A percentile compares a stretch with the other conserved stretches of the same genome.
These are phyloP conservation scores for Hanseniaspora singularis DNA, from an alignment of 805 yeast species.

Conservation along the genomic window DNA sequence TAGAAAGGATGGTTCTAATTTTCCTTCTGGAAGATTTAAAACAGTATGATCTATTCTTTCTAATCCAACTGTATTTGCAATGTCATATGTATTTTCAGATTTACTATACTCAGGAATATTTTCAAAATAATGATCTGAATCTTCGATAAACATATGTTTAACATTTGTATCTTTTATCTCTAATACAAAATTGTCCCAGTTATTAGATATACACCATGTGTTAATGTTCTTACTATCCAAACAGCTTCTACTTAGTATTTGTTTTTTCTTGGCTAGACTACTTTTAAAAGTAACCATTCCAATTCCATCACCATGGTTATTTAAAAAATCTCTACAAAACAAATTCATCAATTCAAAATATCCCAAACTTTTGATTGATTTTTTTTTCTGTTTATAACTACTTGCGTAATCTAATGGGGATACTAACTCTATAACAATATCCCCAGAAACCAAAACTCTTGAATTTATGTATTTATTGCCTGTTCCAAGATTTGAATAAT, in stretches of 20 bases:
- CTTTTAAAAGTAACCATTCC: constrained; percentile 54
- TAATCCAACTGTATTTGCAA: background rate
- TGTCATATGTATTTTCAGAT: background rate
- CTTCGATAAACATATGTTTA: background rate
- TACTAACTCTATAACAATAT: constrained; percentile 38
- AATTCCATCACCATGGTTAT: constrained; percentile 67
- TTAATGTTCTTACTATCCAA: constrained; percentile 41
- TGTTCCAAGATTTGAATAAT: constrained; percentile 57
- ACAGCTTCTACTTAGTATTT: constrained; percentile 35
- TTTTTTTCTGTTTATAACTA: constrained; percentile 16
- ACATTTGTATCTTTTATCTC: background rate
- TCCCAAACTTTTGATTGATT: constrained; percentile 21
- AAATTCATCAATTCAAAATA: constrained; percentile 30
- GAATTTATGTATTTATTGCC: constrained; percentile 44
- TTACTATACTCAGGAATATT: background rate
- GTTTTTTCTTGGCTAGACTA: constrained; percentile 39
- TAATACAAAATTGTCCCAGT: background rate
- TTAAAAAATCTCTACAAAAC: constrained; percentile 28
- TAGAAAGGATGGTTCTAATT: constrained; percentile 35
- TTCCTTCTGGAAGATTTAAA: background rate
- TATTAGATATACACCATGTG: constrained; percentile 23
- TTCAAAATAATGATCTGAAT: background rate
- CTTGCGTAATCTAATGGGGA: constrained; percentile 24
- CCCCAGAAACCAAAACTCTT: constrained; percentile 50
- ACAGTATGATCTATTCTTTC: constrained; percentile 11